phyloP scores from a whole-genome alignment of 345 rosid genomes.

The Carallia brachiata region DNA sequence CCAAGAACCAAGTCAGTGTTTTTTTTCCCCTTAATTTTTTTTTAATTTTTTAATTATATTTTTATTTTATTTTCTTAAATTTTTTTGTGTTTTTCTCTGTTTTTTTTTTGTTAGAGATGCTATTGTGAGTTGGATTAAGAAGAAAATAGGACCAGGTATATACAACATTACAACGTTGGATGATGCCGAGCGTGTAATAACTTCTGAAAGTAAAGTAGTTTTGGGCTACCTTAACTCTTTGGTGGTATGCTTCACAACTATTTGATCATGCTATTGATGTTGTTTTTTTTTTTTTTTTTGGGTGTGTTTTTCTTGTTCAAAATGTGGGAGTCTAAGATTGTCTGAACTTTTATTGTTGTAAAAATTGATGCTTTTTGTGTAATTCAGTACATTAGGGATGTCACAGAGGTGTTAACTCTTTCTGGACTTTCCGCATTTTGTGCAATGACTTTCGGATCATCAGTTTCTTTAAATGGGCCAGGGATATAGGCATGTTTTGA shows the following conservation, averaged over 20 bases:
- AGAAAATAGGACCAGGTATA: constrained; percentile 85
- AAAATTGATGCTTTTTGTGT: neutral
- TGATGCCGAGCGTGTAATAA: constrained; percentile 74
- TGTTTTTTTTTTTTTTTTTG: neutral
- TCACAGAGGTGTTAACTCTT: too few species aligned
- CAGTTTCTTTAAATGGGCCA: too few species aligned
- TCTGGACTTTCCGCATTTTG: too few species aligned
- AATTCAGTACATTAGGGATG: too few species aligned
- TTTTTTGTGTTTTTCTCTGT: neutral
- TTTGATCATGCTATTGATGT: neutral
- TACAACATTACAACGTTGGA: constrained; percentile 68
- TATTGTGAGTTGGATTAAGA: constrained; percentile 86
- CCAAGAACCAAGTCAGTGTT: constrained; percentile 26
- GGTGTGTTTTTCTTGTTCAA: too few species aligned
- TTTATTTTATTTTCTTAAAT: neutral
- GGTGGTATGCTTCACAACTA: constrained; percentile 49
- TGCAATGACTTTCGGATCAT: too few species aligned
- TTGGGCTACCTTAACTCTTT: constrained; percentile 82
- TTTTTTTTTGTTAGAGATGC: constrained; percentile 52
- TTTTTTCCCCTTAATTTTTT: neutral
- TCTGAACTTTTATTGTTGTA: neutral
- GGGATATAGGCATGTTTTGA: too few species aligned
- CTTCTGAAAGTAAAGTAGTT: constrained; percentile 70
- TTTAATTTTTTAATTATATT: too few species aligned
- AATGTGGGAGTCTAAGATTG: too few species aligned